Base-by-base conservation (phyloP, 1,139 yeast genomes). In the Protomyces arabidopsidicola region DNA sequence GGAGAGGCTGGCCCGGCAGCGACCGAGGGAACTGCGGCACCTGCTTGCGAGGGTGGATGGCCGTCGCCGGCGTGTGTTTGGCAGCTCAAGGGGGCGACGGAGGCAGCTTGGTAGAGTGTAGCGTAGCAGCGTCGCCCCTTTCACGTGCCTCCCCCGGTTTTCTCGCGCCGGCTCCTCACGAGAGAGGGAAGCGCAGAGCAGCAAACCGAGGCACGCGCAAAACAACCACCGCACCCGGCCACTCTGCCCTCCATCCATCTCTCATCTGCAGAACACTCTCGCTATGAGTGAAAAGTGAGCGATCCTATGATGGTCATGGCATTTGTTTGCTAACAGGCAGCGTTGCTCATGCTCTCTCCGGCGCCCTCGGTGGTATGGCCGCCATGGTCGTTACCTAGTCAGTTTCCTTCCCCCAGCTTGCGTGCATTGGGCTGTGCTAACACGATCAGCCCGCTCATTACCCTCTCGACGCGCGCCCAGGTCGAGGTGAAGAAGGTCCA, bases 361-460 rank as follows among this genome's bases (percentile, higher is more conserved):
- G 97, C 14, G 96, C 97, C 58, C 87, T 93, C 12, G 96, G 96
- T 45, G 97, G 97, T 24, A 90, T 95, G 51, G 81, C 89, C 55
- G 84, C 96, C 8, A 87, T 90, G 86, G 81, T 87, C 1, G 85
- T 54, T 24, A 54, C 58, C 31, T 60, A 53, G 35, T 50, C 6
- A 24, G 36, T n/a, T n/a, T 12, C 35, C 31, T 2, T 27, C 31
- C 31, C 31, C 6, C 4, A 27, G 31, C 31, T 27, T 3, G 6
- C 31, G 31, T 18, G 45, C 6, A 2, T 8, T 9, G 12, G n/a
- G 20, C 20, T n/a, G 53, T 88, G 97, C 1, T 88, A 90, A 72
- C 48, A 18, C 22, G 16, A 18, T 16, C 42, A 38, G 48, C 96
- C 98, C 10, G 85, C 95, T 45, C 79, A 81, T 70, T 77, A 79